A percentile compares a stretch with the other conserved stretches of the same genome.
Conservation (phyloP, 345 rosid genomes). For the Microthlaspi erraticum region DNA sequence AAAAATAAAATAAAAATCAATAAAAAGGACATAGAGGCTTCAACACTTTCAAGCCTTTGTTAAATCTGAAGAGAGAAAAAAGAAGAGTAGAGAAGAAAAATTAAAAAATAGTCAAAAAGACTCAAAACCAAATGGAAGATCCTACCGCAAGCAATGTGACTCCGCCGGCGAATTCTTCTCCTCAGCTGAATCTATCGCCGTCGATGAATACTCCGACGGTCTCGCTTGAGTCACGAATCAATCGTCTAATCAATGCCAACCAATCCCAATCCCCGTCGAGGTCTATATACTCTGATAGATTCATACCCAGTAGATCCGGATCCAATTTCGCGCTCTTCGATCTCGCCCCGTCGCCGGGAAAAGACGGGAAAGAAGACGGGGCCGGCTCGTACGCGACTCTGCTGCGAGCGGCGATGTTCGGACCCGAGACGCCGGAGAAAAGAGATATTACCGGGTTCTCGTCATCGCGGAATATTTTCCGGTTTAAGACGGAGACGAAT, state of each 20-base stretch:
- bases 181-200: conserved; percentile 55
- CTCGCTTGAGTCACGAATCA: conserved; percentile 56
- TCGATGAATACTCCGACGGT: conserved; percentile 50
- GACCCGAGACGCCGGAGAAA: conserved; percentile 82
- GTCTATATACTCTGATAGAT: conserved; percentile 83
- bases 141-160: conserved; percentile 41
- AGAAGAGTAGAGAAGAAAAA: background rate
- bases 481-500: conserved; percentile 84
- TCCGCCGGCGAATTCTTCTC: conserved; percentile 35
- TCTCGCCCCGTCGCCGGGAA: conserved; percentile 53
- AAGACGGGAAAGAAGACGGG: conserved; percentile 71
- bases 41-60: conserved; percentile 12
- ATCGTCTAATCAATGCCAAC: conserved; percentile 72
- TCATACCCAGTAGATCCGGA: conserved; percentile 92
- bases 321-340: conserved; percentile 88
- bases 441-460: conserved; percentile 51
- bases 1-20: background rate
- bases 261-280: conserved; percentile 71
- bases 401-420: conserved; percentile 77
- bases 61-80: conserved; percentile 29
- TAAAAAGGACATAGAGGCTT: conserved; percentile 35
- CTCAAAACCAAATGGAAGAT: conserved; percentile 53
- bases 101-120: background rate
- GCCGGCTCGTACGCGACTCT: conserved; percentile 75
- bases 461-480: conserved; percentile 67